Evolutionary conservation across 2,329 filamentous ascomycete species (phyloP), one percentile per base, ranked within the genome.

Genomic region (Capronia americana): DNA sequence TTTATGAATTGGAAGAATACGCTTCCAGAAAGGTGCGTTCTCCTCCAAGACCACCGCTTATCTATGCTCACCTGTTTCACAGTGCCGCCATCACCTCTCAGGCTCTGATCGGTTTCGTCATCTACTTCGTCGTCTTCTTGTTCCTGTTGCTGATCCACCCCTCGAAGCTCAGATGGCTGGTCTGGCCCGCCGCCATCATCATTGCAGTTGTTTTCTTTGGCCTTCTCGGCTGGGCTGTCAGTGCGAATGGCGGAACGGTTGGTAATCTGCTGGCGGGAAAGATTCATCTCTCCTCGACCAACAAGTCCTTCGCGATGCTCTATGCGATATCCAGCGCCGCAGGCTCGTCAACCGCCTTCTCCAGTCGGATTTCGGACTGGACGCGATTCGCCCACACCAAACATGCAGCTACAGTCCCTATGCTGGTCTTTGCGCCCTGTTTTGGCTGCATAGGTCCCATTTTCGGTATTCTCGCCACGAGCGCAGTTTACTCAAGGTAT

Each of bases 311-410:
- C 34, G 61, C 28, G 8, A 53, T 55, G 38, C 50, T 55, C 61
- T 53, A 57, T 26, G 61, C 54, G 5, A 57, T 57, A 7, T 38
- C 50, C 17, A 57, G 51, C 30, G 38, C 30, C 34, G 61, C 50
- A 20, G 34, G 50, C 10, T 44, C 50, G n/a, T 54, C 41, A 24
- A 51, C 30, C 10, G 32, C 58, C 26, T 61, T n/a, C 23, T 34
- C 61, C 20, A 51, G 50, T 26, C 61, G 61, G 5, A 34, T 63
- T 20, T 63, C 61, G 12, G 61, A 63, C 61, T 63, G 61, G 61
- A 63, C 61, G 14, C 61, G 61, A 3, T 63, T 63, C 53, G 28
- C 61, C 30, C 10, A 20, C 17, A 63, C 28, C 11, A 63, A 63
- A 51, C 12, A 63, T 20, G 11, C 50, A 5, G n/a, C 48, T 23